Base-by-base conservation (phyloP, 2,329 filamentous ascomycete species). In the Aspergillus vadensis region DNA sequence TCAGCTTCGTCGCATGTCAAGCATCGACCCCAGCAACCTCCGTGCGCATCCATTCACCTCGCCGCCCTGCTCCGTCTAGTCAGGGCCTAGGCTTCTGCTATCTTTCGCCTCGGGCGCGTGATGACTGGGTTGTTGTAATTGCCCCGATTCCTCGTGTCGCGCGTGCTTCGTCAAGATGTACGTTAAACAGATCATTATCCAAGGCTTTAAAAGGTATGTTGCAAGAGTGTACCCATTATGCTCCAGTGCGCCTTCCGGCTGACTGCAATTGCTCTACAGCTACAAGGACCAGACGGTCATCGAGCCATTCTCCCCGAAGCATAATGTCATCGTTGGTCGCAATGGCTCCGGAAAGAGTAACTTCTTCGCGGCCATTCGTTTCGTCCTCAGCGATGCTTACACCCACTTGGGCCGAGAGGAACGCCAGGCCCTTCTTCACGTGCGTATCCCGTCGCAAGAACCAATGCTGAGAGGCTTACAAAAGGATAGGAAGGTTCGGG, bases 221-320 rank as follows among this genome's bases (percentile, higher is more conserved):
- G 30, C 55, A n/a, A 23, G 10, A 4, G 19, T 14, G 7, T 21
- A 36, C 4, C 12, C 23, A 43, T 48, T 5, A 10, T 14, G 1
- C 17, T 36, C 10, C 4, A 12, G 27, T 17, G 19, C 14, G 14
- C 44, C 9, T 15, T 68, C 78, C 71, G 56, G 36, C 53, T 38
- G 14, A 47, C 4, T 8, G 8, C 2, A 12, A 44, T 41, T 62
- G 17, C 19, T 7, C 19, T 57, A 58, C 71, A 97, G 93, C 85
- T 99, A 99, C 87, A 99, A 99, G 84, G 94, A 99, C 75, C 96
- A 99, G 78, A 98, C 92, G 55, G 91, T 97, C 76, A 97, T 98
- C 76, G 95, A 99, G 76, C 94, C 94, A 63, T 99, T 99, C 79
- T 98, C 94, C 48, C 89, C 94, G 56, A 96, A 96, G 72, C 95